A percentile compares a stretch with the other conserved stretches of the same genome.
Evolutionary conservation across 176 grass and related monocot species (phyloP).

Genomic region (Carex myosuroides): DNA sequence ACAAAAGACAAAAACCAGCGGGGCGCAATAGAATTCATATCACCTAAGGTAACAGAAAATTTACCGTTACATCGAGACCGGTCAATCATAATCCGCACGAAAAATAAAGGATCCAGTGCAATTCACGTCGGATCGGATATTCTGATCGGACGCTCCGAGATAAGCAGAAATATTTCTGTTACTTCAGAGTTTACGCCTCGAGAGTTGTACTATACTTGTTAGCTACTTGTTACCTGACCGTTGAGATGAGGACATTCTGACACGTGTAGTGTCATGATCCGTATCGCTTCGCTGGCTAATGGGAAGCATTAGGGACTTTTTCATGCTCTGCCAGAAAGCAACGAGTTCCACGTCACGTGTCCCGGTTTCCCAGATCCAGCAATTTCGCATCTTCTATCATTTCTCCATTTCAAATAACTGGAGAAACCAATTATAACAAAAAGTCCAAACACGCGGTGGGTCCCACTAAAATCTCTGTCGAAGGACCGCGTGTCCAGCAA

Average conservation of each 20-base stretch:
- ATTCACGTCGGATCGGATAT: too few species aligned
- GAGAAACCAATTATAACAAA: background rate
- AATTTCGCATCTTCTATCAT: background rate
- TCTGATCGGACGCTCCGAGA: too few species aligned
- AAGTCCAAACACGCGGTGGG: background rate
- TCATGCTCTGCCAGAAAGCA: background rate
- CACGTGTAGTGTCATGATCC: background rate
- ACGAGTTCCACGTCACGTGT: conserved; percentile 3
- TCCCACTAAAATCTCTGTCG: background rate
- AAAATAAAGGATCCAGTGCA: too few species aligned
- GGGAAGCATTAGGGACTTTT: background rate
- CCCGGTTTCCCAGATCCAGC: background rate
- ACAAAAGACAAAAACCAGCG: conserved; percentile 13
- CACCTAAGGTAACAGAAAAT: too few species aligned
- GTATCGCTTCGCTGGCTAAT: background rate
- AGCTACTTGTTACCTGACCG: background rate
- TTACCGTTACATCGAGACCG: too few species aligned
- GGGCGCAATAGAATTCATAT: too few species aligned
- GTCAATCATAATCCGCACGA: too few species aligned
- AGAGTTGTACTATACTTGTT: too few species aligned
- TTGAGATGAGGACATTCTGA: background rate
- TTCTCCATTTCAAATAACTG: background rate
- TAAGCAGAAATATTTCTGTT: too few species aligned
- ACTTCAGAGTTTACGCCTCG: too few species aligned
- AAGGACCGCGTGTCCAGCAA: conserved; percentile 9